Conservation (phyloP, 1,139 yeast genomes). For the Petasospora rhodanensis region DNA sequence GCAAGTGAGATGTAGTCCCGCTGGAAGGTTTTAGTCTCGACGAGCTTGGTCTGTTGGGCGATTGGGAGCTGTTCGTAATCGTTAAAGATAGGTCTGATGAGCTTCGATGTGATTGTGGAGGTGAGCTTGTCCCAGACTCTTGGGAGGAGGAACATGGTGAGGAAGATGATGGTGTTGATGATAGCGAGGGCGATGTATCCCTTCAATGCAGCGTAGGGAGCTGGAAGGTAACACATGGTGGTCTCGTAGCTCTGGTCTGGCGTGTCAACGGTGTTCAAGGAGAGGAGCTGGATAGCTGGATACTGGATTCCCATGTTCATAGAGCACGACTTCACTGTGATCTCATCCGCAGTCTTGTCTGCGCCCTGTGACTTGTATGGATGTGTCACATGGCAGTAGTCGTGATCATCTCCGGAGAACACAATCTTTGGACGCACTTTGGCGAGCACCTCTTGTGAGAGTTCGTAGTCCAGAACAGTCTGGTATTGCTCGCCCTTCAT, state of each 20-base stretch:
- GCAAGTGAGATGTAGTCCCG: conserved; percentile 14
- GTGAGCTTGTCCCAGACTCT: conserved; percentile 12
- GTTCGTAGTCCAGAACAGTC: conserved; percentile 58
- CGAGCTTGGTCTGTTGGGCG: conserved; percentile 13
- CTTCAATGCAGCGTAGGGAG: conserved; percentile 53
- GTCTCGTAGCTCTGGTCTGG: conserved; percentile 35
- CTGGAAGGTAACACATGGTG: conserved; percentile 65
- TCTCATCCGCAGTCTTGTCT: conserved; percentile 52
- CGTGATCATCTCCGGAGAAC: conserved; percentile 96
- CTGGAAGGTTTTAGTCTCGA: conserved; percentile 1
- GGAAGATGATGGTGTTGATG: conserved; percentile 12
- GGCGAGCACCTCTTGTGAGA: conserved; percentile 53
- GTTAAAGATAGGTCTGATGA: neutral
- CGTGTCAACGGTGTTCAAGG: conserved; percentile 51
- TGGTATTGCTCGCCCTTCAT: conserved; percentile 74
- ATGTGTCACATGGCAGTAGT: conserved; percentile 79
- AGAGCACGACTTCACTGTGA: conserved; percentile 82
- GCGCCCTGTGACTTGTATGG: conserved; percentile 35
- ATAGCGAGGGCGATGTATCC: conserved; percentile 31
- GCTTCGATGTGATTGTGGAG: neutral
- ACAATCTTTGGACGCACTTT: conserved; percentile 59
- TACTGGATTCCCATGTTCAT: conserved; percentile 86
- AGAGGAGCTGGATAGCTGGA: conserved; percentile 83
- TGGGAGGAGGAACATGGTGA: conserved; percentile 19
- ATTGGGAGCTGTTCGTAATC: conserved; percentile 18